Evolutionary conservation across 192 early-diverging fungal genomes (phyloP).

Genomic region (Piromyces sp.): DNA sequence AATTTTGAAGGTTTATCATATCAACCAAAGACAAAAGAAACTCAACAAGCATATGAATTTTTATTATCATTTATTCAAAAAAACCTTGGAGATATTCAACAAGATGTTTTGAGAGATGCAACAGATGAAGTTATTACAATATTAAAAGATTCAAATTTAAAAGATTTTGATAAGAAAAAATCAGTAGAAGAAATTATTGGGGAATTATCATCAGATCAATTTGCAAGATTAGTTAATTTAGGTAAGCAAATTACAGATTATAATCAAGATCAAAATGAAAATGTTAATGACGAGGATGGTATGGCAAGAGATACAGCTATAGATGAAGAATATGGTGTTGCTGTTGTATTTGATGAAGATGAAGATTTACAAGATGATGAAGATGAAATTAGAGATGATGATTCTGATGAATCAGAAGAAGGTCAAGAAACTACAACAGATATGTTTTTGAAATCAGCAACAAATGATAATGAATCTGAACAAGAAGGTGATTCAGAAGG

Average conservation of each 20-base stretch:
- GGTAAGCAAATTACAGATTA: conserved; percentile 93
- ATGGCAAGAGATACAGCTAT: conserved; percentile 20
- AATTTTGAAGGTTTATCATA: conserved; percentile 42
- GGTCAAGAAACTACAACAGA: conserved; percentile 5
- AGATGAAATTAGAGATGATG: conserved; percentile 11
- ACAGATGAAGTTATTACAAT: conserved; percentile 67
- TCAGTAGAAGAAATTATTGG: conserved; percentile 63
- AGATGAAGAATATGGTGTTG: conserved; percentile 81
- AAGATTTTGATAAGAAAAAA: conserved; percentile 78
- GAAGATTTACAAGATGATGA: conserved; percentile 70
- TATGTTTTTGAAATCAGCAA: conserved; percentile 1
- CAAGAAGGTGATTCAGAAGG: conserved; percentile 1
- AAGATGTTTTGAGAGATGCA: conserved; percentile 76
- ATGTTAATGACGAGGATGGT: conserved; percentile 35
- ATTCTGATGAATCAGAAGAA: conserved; percentile 11
- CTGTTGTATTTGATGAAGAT: conserved; percentile 91
- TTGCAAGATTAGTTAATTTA: conserved; percentile 75
- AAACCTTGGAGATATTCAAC: conserved; percentile 72
- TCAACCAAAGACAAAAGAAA: conserved; percentile 78
- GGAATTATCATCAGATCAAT: conserved; percentile 53
- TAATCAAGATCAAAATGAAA: conserved; percentile 24
- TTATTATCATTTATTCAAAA: conserved; percentile 66
- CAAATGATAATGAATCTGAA: conserved; percentile 3
- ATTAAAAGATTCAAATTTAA: conserved; percentile 65
- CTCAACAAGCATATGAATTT: conserved; percentile 69